A percentile compares a stretch with the other conserved stretches of the same genome.
Conservation (phyloP, 495 filamentous ascomycete genomes). For the Cladorrhinum samala region DNA sequence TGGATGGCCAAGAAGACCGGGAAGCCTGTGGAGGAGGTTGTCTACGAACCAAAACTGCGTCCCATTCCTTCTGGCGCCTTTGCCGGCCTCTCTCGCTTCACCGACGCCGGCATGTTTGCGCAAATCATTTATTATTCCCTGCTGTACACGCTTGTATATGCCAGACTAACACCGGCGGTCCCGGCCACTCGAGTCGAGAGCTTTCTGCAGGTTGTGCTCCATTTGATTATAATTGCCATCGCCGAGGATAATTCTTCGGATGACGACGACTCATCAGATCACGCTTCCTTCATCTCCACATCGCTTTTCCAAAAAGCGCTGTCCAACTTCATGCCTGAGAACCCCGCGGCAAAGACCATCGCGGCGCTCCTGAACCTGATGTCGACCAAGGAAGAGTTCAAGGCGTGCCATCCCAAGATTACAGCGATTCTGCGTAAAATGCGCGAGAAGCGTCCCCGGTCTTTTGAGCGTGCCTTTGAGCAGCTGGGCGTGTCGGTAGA, state of each 20-base stretch:
- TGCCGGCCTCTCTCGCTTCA: slow-evolving; percentile 66
- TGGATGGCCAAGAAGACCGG: slow-evolving; percentile 86
- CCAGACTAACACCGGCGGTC: slow-evolving; percentile 60
- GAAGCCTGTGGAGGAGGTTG: slow-evolving; percentile 71
- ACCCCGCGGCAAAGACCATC: slow-evolving; percentile 55
- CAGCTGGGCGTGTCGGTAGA: slow-evolving; percentile 46
- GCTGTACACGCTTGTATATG: slow-evolving; percentile 63
- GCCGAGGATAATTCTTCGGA: slow-evolving; percentile 60
- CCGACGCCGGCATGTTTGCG: slow-evolving; percentile 73
- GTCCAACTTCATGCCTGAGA: slow-evolving; percentile 47
- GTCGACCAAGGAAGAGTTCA: slow-evolving; percentile 64
- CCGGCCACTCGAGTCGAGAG: slow-evolving; percentile 79
- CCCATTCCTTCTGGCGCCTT: slow-evolving; percentile 73
- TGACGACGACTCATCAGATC: slow-evolving; percentile 45
- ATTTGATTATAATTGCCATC: slow-evolving; percentile 76
- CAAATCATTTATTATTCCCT: slow-evolving; percentile 88
- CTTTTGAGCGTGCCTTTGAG: slow-evolving; percentile 58
- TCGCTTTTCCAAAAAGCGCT: slow-evolving; percentile 57
- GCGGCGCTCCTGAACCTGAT: slow-evolving; percentile 70
- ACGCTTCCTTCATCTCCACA: slow-evolving; percentile 60
- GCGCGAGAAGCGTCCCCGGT: slow-evolving; percentile 67
- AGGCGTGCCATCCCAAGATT: slow-evolving; percentile 78
- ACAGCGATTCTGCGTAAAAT: slow-evolving; percentile 78
- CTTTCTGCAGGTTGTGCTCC: slow-evolving; percentile 84
- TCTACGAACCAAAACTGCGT: slow-evolving; percentile 87